Base-by-base conservation (phyloP, 1,284 basidiomycete genomes). In the Rhodofomes roseus region DNA sequence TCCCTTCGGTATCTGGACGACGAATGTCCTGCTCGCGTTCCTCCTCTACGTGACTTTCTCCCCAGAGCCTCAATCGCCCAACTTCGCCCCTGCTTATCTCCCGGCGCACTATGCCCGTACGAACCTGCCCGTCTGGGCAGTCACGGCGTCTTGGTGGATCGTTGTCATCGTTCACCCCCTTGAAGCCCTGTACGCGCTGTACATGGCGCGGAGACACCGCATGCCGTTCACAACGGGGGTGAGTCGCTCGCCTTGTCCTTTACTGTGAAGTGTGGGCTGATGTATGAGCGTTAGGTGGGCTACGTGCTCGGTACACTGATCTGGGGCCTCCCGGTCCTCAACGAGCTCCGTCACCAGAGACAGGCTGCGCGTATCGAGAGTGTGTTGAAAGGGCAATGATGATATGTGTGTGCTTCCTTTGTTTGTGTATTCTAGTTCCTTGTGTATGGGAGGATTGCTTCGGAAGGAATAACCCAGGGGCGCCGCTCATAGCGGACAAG, bases 311-410 rank as follows among this genome's bases (percentile, higher is more conserved):
- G 78, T 1, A 83, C 85, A 0, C 34, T 85, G 1, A 1, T 81
- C 0, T 73, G 79, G 31, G 90, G 88, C 0, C 81, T 77, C 59
- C 81, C 83, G 1, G 75, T 84, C 9, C 83, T 82, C 73, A 43
- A 62, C 6, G 76, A 83, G 58, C 71, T 91, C 60, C 75, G 82
- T 46, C 78, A 75, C 62, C 78, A 81, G 29, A 81, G 90, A 11
- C 86, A 90, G 62, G 74, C 75, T 31, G 84, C 84, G 16, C 79
- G 89, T 1, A 92, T 91, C 40, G 84, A 89, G 58, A 89, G 87
- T 54, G 87, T 90, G 12, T 84, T 87, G 82, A 91, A 91, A 69
- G 79, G 71, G 12, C 59, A 74, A 52, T 75, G 59, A 58, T n/a
- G 50, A 14, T 27, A 20, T 43, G 23, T 44, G n/a, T n/a, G n/a